phyloP scores from a whole-genome alignment of 208 protist species.

The Angomonas ambiguus region DNA sequence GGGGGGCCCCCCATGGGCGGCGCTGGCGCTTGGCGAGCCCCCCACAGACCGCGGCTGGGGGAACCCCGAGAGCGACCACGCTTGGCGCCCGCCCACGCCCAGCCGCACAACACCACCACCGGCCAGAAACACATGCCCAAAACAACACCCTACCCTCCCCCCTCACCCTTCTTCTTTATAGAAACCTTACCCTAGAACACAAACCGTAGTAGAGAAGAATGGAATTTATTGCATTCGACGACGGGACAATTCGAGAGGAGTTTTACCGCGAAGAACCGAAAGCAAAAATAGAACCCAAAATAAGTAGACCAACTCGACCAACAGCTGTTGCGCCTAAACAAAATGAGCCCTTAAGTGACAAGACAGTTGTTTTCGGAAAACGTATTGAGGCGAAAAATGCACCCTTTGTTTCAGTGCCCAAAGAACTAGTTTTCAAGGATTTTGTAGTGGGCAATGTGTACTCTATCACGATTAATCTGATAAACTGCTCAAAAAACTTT shows the following conservation, averaged over 20 bases:
- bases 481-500: slow-evolving; percentile 69
- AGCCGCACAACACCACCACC: background rate
- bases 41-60: background rate
- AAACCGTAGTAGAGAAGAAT: slow-evolving; percentile 12
- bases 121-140: too few relatives aligned
- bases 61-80: too few relatives aligned
- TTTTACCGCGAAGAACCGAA: slow-evolving; percentile 39
- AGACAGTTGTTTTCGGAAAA: background rate
- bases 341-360: slow-evolving; percentile 1
- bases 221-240: slow-evolving; percentile 63
- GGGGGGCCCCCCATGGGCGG: too few relatives aligned
- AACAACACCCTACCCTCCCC: background rate
- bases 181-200: background rate
- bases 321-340: slow-evolving; percentile 4
- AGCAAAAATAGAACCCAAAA: slow-evolving; percentile 12
- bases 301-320: background rate
- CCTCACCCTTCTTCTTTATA: slow-evolving; percentile 4
- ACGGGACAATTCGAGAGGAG: slow-evolving; percentile 54
- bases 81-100: background rate
- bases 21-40: background rate
- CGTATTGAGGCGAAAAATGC: slow-evolving; percentile 1
- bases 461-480: slow-evolving; percentile 46
- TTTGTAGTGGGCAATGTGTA: slow-evolving; percentile 78
- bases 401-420: slow-evolving; percentile 40
- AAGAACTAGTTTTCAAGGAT: slow-evolving; percentile 60